phyloP scores from a whole-genome alignment of 1,284 basidiomycete genomes.

The Athelia psychrophila region DNA sequence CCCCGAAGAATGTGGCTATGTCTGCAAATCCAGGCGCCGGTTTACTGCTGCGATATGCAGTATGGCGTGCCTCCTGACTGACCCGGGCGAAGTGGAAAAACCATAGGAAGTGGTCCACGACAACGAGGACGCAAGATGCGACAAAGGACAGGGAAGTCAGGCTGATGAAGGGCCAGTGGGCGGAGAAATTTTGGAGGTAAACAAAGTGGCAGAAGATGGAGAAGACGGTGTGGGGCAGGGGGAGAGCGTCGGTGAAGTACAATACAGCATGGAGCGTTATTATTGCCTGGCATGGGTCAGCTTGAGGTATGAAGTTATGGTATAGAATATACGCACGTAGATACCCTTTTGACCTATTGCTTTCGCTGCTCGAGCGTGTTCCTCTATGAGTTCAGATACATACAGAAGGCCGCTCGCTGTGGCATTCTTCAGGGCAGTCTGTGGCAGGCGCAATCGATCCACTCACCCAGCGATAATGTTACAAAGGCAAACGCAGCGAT shows the following conservation, averaged over 20 bases:
- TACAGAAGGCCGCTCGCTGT: slow-evolving; percentile 89
- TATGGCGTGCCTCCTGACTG: slow-evolving; percentile 50
- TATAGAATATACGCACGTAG: slow-evolving; percentile 62
- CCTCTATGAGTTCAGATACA: slow-evolving; percentile 93
- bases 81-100: slow-evolving; percentile 87
- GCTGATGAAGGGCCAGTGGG: slow-evolving; percentile 87
- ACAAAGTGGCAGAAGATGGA: slow-evolving; percentile 82
- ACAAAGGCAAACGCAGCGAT: slow-evolving; percentile 75
- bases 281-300: slow-evolving; percentile 56
- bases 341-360: slow-evolving; percentile 75
- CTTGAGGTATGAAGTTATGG: slow-evolving; percentile 4
- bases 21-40: slow-evolving; percentile 75
- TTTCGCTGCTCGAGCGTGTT: slow-evolving; percentile 83
- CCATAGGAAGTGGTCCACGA: slow-evolving; percentile 91
- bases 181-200: slow-evolving; percentile 90
- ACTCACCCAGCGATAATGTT: slow-evolving; percentile 73
- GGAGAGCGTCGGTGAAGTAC: slow-evolving; percentile 78
- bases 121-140: slow-evolving; percentile 78
- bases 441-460: slow-evolving; percentile 1
- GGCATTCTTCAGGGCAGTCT: slow-evolving; percentile 2
- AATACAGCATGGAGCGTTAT: slow-evolving; percentile 77
- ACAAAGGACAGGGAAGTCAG: slow-evolving; percentile 82
- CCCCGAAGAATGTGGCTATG: slow-evolving; percentile 88
- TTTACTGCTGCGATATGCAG: background rate
- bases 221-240: slow-evolving; percentile 70